These are phyloP conservation scores for Lasiosphaeria ovina DNA, from an alignment of 495 filamentous ascomycete species.

Conservation along the genomic window DNA sequence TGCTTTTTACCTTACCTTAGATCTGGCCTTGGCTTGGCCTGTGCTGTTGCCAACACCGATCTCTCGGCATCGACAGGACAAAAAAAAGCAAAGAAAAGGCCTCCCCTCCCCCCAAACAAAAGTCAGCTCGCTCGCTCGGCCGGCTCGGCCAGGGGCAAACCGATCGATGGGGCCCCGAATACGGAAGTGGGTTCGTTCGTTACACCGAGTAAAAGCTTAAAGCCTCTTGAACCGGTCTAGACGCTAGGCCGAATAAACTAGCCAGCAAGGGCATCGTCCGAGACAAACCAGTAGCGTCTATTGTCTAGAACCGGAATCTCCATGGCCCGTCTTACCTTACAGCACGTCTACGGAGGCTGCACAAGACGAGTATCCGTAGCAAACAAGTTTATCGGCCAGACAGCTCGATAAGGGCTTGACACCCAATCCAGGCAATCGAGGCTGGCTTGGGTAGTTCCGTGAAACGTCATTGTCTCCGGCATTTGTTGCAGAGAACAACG, in stretches of 20 bases:
- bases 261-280: not conserved
- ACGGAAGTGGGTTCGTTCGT: too few species aligned
- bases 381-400: not conserved
- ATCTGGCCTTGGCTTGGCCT: not conserved
- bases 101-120: too few species aligned
- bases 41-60: not conserved
- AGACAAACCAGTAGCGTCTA: not conserved
- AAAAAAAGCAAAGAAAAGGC: conserved; percentile 1
- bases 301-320: conserved; percentile 2
- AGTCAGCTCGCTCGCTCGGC: too few species aligned
- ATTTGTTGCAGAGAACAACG: too few species aligned
- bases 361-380: not conserved
- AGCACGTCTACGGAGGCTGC: not conserved
- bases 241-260: not conserved
- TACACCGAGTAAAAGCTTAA: too few species aligned
- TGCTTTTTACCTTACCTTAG: not conserved
- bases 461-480: too few species aligned
- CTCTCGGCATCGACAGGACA: conserved; percentile 1
- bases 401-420: too few species aligned
- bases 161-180: too few species aligned
- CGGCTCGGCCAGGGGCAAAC: too few species aligned
- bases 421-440: too few species aligned
- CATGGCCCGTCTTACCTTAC: not conserved
- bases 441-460: too few species aligned
- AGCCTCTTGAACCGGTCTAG: not conserved